Conservation (phyloP, 2,329 filamentous ascomycete genomes). For the Pyrenochaeta sp. region DNA sequence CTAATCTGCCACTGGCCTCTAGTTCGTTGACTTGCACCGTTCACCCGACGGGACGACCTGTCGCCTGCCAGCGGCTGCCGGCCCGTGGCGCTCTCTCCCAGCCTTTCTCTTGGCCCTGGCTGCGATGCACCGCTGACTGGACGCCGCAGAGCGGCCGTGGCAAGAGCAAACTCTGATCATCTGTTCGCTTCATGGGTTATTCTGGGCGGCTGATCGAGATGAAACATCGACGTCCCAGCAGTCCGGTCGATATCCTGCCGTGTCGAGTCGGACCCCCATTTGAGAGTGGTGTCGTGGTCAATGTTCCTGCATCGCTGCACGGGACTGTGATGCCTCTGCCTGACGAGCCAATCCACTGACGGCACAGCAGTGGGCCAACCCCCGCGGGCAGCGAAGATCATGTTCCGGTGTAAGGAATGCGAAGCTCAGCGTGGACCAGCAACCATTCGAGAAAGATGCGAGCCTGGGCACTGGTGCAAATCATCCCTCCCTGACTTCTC, state of each 20-base stretch:
- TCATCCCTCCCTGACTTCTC: constrained; percentile 49
- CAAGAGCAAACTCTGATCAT: constrained; percentile 46
- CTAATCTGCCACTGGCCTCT: constrained; percentile 22
- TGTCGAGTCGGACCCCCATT: constrained; percentile 47
- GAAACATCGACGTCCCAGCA: constrained; percentile 49
- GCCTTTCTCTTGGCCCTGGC: constrained; percentile 33
- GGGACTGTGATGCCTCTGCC: constrained; percentile 44
- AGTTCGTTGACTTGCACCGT: constrained; percentile 20
- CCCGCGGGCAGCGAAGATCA: constrained; percentile 33
- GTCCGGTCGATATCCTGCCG: constrained; percentile 42
- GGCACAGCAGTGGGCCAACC: constrained; percentile 27
- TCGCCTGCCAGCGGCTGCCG: constrained; percentile 41
- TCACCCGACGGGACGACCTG: constrained; percentile 31
- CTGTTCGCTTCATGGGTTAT: constrained; percentile 49
- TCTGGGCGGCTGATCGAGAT: constrained; percentile 49
- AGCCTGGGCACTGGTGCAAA: constrained; percentile 49
- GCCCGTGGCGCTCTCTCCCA: constrained; percentile 42
- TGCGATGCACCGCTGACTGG: constrained; percentile 37
- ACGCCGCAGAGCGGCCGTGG: constrained; percentile 29
- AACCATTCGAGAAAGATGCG: constrained; percentile 45
- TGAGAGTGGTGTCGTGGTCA: constrained; percentile 49
- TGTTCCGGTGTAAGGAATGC: constrained; percentile 51
- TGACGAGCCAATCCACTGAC: constrained; percentile 41
- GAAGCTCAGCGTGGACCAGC: constrained; percentile 44
- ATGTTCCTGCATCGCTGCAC: constrained; percentile 55